Evolutionary conservation across 2,329 filamentous ascomycete genomes (phyloP), one percentile per base, ranked within the genome.

Genomic region (Exophiala alcalophila): DNA sequence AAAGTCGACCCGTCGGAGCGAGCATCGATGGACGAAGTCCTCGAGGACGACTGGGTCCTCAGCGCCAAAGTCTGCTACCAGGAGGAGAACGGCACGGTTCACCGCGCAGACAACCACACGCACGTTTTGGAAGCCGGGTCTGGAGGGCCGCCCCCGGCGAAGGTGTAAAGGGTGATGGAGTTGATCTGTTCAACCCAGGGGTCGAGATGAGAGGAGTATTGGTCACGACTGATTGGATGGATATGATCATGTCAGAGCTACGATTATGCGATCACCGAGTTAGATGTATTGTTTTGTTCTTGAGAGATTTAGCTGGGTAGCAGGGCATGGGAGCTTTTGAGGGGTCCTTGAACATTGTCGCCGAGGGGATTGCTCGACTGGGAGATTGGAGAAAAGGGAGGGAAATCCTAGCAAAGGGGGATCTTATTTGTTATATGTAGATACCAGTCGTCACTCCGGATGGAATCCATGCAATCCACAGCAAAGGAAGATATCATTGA

Each of bases 21-120:
- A 43, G 91, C 89, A 2, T 86, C 78, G 2, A 84, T 98, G 71
- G 75, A 83, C 16, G 89, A 98, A 59, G 86, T 98, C 12, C 67
- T 96, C 37, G 77, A 82, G 15, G 91, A 98, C 61, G 81, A 84
- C 11, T 98, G 92, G 92, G 81, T 97, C n/a, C 79, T 81, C 33
- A 82, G 84, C 57, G 87, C 86, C 21, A 73, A 84, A 14, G 88
- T 94, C 28, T 98, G 92, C 64, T 76, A 83, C 51, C 91, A 83
- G 58, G 74, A 94, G 60, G 74, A 85, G 40, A 81, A 79, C 16
- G 88, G 89, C 1, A 72, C 76, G 33, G 77, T 95, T 11, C 71
- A 87, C 46, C 80, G 77, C 33, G 86, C 85, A 2, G 74, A 80
- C 7, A 84, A 86, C 36, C 92, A 98, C 64, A 81, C 77, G 1